phyloP scores from a whole-genome alignment of 495 filamentous ascomycete species.

The Amphirosellinia nigrospora region DNA sequence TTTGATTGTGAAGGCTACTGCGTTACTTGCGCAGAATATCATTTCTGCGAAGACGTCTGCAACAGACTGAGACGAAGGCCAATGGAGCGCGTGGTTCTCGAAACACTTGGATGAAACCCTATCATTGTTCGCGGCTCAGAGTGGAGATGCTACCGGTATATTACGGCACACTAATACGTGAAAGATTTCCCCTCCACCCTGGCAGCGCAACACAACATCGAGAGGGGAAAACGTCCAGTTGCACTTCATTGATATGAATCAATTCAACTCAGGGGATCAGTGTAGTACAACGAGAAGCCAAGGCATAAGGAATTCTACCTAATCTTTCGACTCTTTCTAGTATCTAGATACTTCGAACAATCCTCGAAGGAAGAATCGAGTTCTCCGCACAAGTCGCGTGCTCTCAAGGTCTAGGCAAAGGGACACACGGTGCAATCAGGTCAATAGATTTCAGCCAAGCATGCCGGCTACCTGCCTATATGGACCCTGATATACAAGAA shows the following conservation, averaged over 20 bases:
- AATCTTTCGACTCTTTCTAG: background rate
- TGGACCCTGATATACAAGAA: conserved; percentile 11
- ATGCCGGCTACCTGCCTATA: conserved; percentile 2
- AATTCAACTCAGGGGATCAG: background rate
- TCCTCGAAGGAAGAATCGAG: background rate
- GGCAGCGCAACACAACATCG: background rate
- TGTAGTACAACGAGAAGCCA: background rate
- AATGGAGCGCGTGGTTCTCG: background rate
- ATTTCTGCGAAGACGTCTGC: conserved; percentile 49
- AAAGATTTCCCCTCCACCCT: background rate
- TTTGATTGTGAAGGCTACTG: conserved; percentile 71
- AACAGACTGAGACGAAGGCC: conserved; percentile 36
- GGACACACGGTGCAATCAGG: background rate
- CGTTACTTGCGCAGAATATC: conserved; percentile 56
- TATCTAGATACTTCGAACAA: background rate
- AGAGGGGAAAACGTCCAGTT: conserved; percentile 1
- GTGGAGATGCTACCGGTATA: conserved; percentile 6
- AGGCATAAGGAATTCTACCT: background rate
- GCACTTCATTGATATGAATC: background rate
- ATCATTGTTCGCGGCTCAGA: background rate
- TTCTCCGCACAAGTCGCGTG: background rate
- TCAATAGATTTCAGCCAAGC: conserved; percentile 13
- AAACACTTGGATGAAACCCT: conserved; percentile 6
- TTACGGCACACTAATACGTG: background rate
- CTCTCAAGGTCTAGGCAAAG: background rate